Conservation (phyloP, 371 early-diverging fungal species). For the Syncephalastrum contaminatum region DNA sequence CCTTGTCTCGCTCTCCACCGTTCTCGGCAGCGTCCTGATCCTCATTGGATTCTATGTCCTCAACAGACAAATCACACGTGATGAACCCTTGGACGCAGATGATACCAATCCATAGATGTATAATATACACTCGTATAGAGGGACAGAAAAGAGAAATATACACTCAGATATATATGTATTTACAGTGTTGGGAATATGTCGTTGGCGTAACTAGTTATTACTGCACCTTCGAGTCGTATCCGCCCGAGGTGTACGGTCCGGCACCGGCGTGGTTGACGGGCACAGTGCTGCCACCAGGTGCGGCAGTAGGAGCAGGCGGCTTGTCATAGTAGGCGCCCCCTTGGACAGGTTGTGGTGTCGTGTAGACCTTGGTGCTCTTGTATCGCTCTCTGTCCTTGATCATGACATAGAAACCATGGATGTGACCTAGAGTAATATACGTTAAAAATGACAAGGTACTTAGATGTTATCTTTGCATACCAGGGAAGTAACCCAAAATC, state of each 20-base stretch:
- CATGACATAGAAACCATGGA: conserved; percentile 48
- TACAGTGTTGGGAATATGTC: not conserved
- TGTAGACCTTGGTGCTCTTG: no score
- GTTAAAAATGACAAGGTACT: not conserved
- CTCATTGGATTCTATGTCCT: conserved; percentile 53
- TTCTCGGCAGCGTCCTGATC: conserved; percentile 55
- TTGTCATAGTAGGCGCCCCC: no score
- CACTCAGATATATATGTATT: no score
- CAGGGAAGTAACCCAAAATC: conserved; percentile 38
- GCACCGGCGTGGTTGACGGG: no score
- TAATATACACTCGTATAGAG: no score
- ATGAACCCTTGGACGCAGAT: not conserved
- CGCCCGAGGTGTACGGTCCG: no score
- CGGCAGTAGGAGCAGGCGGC: no score
- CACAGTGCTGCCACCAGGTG: no score
- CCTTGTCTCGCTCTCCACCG: conserved; percentile 48
- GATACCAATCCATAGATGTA: conserved; percentile 1
- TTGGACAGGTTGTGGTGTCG: no score
- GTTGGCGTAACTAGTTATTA: no score
- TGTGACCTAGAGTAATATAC: conserved; percentile 16
- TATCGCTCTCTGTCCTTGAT: conserved; percentile 32
- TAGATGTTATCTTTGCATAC: conserved; percentile 6
- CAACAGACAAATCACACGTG: conserved; percentile 26
- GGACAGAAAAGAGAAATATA: no score
- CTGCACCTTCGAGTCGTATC: no score